These are phyloP conservation scores for Marasmius oreades DNA, from an alignment of 1,284 basidiomycete species.

Conservation along the genomic window DNA sequence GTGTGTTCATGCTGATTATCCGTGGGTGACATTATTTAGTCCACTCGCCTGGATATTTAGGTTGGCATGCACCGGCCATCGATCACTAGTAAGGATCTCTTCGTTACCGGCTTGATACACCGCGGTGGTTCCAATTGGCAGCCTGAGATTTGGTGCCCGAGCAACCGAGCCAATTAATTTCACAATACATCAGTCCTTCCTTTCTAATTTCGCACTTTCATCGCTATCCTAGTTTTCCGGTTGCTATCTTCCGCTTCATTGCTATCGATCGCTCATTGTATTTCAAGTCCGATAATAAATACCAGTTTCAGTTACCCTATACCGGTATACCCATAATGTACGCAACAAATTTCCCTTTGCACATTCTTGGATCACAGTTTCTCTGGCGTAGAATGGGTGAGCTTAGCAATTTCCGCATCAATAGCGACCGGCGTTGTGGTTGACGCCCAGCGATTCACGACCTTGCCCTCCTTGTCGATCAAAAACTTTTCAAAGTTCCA, in stretches of 20 bases:
- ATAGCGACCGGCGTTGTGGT: slow-evolving; percentile 73
- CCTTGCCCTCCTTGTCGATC: slow-evolving; percentile 67
- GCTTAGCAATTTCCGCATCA: slow-evolving; percentile 61
- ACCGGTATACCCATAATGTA: too few relatives aligned
- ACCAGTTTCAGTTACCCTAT: too few relatives aligned
- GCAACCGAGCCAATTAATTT: neutral
- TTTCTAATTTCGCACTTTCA: neutral
- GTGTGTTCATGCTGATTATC: too few relatives aligned
- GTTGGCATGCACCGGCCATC: slow-evolving; percentile 5
- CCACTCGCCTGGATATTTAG: neutral
- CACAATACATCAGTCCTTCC: neutral
- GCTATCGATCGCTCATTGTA: too few relatives aligned
- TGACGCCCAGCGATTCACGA: slow-evolving; percentile 76
- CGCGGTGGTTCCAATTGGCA: slow-evolving; percentile 37
- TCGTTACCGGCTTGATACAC: slow-evolving; percentile 36
- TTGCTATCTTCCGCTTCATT: too few relatives aligned
- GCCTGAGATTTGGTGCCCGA: slow-evolving; percentile 30
- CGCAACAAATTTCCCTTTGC: too few relatives aligned
- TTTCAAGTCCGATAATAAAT: too few relatives aligned
- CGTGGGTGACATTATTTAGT: too few relatives aligned
- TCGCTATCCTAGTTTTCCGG: too few relatives aligned
- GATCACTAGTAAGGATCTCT: slow-evolving; percentile 23
- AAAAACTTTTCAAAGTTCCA: slow-evolving; percentile 84
- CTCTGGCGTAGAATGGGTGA: neutral
- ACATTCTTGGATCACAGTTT: neutral